Evolutionary conservation across 257 asterid genomes (phyloP).

Genomic region (Solanum commersonii): DNA sequence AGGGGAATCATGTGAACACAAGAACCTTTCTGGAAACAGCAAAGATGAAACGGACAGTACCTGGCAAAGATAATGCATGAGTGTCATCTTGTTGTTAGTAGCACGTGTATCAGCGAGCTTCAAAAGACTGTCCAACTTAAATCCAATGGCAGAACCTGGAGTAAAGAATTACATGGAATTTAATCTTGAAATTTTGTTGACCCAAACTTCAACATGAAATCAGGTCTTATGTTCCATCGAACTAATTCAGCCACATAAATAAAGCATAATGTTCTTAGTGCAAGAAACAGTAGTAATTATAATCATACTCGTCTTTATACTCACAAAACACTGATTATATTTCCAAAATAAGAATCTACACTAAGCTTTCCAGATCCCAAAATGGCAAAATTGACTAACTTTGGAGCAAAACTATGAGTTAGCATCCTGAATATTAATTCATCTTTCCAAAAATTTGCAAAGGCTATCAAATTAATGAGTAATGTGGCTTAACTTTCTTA

Average conservation of each 20-base stretch:
- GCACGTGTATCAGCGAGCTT: conserved; percentile 97
- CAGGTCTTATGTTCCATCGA: not conserved
- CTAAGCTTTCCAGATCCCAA: not conserved
- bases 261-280: not conserved
- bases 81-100: conserved; percentile 83
- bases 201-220: not conserved
- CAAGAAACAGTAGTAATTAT: not conserved
- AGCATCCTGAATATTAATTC: not conserved
- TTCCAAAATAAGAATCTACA: not conserved
- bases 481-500: not conserved
- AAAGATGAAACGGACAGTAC: conserved; percentile 12
- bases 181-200: not conserved
- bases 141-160: conserved; percentile 83
- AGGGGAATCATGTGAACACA: not conserved
- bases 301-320: not conserved
- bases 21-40: not conserved
- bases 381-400: not conserved
- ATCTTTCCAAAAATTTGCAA: not conserved
- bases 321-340: not conserved
- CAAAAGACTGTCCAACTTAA: conserved; percentile 95
- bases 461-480: not conserved
- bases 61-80: conserved; percentile 98
- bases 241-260: not conserved
- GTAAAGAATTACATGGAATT: not conserved
- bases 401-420: not conserved